These are phyloP conservation scores for Candida pseudocylindracea DNA, from an alignment of 1,139 yeast genomes.

Conservation along the genomic window DNA sequence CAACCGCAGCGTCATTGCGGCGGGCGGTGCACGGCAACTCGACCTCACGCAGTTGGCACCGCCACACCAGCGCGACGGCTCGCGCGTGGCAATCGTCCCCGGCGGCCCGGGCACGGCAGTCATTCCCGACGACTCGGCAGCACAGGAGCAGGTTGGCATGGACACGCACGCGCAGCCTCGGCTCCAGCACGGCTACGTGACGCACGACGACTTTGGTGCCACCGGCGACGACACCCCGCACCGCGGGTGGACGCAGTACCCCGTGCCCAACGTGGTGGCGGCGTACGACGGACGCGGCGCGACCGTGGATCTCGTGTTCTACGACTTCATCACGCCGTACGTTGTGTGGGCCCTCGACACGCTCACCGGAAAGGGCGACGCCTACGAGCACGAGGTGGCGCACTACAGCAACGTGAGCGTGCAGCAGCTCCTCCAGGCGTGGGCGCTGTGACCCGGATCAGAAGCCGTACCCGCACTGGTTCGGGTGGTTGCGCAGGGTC, in stretches of 20 bases:
- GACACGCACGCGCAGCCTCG: conserved; percentile 1
- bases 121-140: too few relatives aligned
- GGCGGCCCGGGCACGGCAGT: too few relatives aligned
- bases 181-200: conserved; percentile 43
- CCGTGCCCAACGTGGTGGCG: conserved; percentile 61
- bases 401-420: too few relatives aligned
- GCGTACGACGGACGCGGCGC: conserved; percentile 10
- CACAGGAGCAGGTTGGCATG: background rate
- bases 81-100: too few relatives aligned
- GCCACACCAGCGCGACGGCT: conserved; percentile 2
- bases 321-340: conserved; percentile 49
- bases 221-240: conserved; percentile 86
- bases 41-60: conserved; percentile 3
- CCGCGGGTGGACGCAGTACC: conserved; percentile 29
- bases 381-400: too few relatives aligned
- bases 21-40: background rate
- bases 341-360: conserved; percentile 29
- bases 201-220: conserved; percentile 62
- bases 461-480: background rate
- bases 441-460: too few relatives aligned
- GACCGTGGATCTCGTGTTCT: conserved; percentile 54
- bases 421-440: too few relatives aligned
- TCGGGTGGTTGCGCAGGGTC: conserved; percentile 15
- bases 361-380: too few relatives aligned
- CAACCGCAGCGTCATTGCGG: conserved; percentile 19